Base-by-base conservation (phyloP, 2,329 filamentous ascomycete species). In the Simplicillium sp. region DNA sequence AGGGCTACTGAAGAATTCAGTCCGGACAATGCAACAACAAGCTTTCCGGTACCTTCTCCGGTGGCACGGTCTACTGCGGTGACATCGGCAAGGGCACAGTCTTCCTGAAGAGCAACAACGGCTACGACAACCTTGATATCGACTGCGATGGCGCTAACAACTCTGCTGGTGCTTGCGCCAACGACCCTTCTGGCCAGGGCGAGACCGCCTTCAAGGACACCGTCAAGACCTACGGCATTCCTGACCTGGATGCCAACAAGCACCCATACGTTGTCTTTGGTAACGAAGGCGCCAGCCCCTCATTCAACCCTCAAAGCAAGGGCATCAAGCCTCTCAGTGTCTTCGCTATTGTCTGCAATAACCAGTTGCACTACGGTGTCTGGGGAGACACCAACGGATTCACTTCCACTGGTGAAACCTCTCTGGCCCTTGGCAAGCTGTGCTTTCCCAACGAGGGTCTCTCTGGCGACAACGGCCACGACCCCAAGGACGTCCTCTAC, bases 71-170 rank as follows among this genome's bases (percentile, higher is more conserved):
- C 4, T 52, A 52, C 32, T 57, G 57, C 37, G 63, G 62, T 5
- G 62, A 66, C 39, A 62, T 62, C 7, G 64, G 66, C 42, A 60
- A 65, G 16, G 61, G 54, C 12, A 25, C 20, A 25, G 52, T 62
- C 17, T 63, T 60, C 44, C 31, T 33, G 13, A 33, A 33, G 31
- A 15, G 31, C 31, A 53, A 54, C 38, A 47, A 58, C 15, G 57
- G 53, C 2, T 66, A 62, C 47, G 66, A 66, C 47, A 59, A 33
- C 31, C 12, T 33, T 13, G 31, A 33, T 13, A 15, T 33, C 13
- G 31, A 33, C 31, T 33, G 31, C 31, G 31, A 33, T 11, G 31
- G 31, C 12, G 31, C 31, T 11, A 33, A 33, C 31, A 33, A 33
- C 31, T n/a, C 13, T 11, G 31, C 13, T 11, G 31, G 31, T 33